Conservation (phyloP, 2,329 filamentous ascomycete species). For the Aspergillus quadricinctus region DNA sequence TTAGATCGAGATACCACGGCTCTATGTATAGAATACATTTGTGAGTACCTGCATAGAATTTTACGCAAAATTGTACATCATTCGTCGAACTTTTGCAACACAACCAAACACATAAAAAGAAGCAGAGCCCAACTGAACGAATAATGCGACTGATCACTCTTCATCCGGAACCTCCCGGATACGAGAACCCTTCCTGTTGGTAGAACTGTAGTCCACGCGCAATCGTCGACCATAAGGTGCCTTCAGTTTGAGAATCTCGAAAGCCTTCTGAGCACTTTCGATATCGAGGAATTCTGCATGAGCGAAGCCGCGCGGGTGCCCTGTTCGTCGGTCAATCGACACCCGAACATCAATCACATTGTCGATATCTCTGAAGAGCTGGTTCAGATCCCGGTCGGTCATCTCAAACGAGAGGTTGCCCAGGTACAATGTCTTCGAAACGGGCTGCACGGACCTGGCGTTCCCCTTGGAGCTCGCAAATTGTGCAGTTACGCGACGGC, state of each 20-base stretch:
- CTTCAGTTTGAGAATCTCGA: constrained; percentile 56
- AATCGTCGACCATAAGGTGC: constrained; percentile 63
- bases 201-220: constrained; percentile 58
- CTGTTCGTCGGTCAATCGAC: constrained; percentile 74
- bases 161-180: background rate
- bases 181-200: constrained; percentile 2
- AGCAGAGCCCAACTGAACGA: background rate
- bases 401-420: constrained; percentile 85
- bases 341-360: constrained; percentile 74
- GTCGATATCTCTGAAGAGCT: constrained; percentile 65
- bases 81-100: background rate
- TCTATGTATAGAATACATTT: constrained; percentile 2
- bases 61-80: background rate
- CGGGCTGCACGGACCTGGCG: constrained; percentile 34
- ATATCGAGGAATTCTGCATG: constrained; percentile 74
- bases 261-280: constrained; percentile 59
- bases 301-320: constrained; percentile 76
- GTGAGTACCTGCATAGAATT: background rate
- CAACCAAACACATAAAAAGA: background rate
- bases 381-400: constrained; percentile 76
- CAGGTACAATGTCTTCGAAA: constrained; percentile 69
- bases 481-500: constrained; percentile 60
- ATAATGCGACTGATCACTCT: background rate
- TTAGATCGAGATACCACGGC: background rate
- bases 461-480: constrained; percentile 44